Evolutionary conservation across 2,329 filamentous ascomycete species (phyloP).

Genomic region (Penicillium sp.): DNA sequence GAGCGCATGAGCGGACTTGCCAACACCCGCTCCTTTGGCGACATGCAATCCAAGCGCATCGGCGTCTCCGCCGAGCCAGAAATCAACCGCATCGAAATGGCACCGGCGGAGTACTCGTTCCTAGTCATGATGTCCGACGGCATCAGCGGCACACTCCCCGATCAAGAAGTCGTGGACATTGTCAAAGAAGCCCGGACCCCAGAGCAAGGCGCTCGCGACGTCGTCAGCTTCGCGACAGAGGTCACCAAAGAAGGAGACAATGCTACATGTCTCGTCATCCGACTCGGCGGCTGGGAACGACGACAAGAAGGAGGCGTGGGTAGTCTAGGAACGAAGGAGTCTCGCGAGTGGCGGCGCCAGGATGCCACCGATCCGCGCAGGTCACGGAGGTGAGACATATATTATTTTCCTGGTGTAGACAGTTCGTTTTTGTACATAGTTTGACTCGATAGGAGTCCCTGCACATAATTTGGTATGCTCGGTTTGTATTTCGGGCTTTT

Average conservation of each 20-base stretch:
- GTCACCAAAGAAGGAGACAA: conserved; percentile 62
- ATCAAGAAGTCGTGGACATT: conserved; percentile 95
- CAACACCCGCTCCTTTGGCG: conserved; percentile 90
- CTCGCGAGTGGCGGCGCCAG: conserved; percentile 71
- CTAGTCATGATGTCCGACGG: conserved; percentile 84
- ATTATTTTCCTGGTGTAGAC: conserved; percentile 2
- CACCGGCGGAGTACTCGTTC: conserved; percentile 81
- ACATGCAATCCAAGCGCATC: conserved; percentile 84
- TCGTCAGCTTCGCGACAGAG: conserved; percentile 85
- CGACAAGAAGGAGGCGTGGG: conserved; percentile 73
- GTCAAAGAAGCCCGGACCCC: conserved; percentile 90
- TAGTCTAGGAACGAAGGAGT: conserved; percentile 85
- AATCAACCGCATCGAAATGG: conserved; percentile 69
- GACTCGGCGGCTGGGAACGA: conserved; percentile 60
- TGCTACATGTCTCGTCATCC: conserved; percentile 57
- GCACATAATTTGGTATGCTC: conserved; percentile 11
- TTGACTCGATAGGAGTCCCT: conserved; percentile 6
- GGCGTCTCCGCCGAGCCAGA: conserved; percentile 94
- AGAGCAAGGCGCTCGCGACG: conserved; percentile 69
- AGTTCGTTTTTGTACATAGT: conserved; percentile 20
- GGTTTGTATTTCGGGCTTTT: neutral
- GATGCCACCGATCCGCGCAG: conserved; percentile 78
- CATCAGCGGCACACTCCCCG: conserved; percentile 73
- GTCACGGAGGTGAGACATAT: conserved; percentile 46
- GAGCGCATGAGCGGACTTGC: conserved; percentile 90